A percentile compares a stretch with the other conserved stretches of the same genome.
Evolutionary conservation across 164 flowering plant species (phyloP).

Genomic region (Tetrastigma voinierianum): DNA sequence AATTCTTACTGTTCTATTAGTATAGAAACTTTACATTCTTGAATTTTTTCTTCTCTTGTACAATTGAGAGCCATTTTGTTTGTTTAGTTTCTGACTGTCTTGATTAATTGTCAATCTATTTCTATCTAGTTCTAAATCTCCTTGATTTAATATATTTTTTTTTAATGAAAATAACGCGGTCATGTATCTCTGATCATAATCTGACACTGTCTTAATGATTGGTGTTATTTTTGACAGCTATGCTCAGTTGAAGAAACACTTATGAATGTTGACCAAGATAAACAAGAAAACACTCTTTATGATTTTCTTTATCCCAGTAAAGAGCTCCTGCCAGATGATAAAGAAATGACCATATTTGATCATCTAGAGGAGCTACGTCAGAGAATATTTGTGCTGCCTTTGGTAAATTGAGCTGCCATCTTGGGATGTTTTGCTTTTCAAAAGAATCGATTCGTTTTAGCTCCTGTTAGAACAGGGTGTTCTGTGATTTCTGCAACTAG

Average conservation of each 20-base stretch:
- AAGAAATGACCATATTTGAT: conserved; percentile 90
- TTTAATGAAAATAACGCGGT: neutral
- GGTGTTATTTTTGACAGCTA: too few relatives aligned
- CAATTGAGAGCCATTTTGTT: too few relatives aligned
- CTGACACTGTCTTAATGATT: conserved; percentile 6
- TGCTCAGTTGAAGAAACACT: conserved; percentile 23
- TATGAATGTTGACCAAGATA: conserved; percentile 31
- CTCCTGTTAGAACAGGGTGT: conserved; percentile 72
- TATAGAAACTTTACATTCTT: too few relatives aligned
- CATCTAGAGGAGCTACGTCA: conserved; percentile 91
- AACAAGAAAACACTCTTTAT: conserved; percentile 48
- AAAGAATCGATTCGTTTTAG: conserved; percentile 93
- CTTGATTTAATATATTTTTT: neutral
- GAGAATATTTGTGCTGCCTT: conserved; percentile 81
- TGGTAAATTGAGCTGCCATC: conserved; percentile 93
- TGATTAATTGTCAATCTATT: neutral
- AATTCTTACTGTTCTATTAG: too few relatives aligned
- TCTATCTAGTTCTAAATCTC: neutral
- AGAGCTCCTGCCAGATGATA: conserved; percentile 94
- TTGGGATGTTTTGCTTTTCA: conserved; percentile 89
- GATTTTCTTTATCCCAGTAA: conserved; percentile 82
- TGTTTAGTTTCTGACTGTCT: neutral
- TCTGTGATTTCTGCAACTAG: conserved; percentile 84
- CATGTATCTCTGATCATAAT: neutral
- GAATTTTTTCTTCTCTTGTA: too few relatives aligned